Evolutionary conservation across 2,329 filamentous ascomycete species (phyloP).

Genomic region (Chrysoporthe cubensis): DNA sequence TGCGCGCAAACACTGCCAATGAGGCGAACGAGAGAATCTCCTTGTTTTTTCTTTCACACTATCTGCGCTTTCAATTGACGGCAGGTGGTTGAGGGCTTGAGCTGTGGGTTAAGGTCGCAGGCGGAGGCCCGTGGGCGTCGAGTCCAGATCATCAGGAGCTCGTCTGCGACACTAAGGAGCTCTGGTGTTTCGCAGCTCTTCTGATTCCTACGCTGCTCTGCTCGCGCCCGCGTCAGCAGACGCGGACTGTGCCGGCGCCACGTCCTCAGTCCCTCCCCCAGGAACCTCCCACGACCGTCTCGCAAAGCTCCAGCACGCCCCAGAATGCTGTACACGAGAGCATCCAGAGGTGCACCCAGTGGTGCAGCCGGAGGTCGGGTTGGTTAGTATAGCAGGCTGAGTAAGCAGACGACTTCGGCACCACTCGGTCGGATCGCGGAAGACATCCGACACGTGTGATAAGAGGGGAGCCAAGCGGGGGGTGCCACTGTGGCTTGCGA

Average conservation of each 20-base stretch:
- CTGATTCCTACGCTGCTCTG: neutral
- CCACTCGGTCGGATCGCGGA: neutral
- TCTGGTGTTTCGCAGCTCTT: constrained; percentile 11
- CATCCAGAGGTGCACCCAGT: too few relatives aligned
- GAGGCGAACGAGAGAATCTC: neutral
- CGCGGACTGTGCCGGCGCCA: neutral
- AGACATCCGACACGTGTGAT: neutral
- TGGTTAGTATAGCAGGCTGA: neutral
- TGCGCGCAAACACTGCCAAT: neutral
- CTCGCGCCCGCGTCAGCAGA: neutral
- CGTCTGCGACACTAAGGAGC: constrained; percentile 18
- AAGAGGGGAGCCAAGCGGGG: neutral
- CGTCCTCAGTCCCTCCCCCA: neutral
- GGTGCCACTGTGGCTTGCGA: neutral
- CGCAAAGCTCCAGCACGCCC: neutral
- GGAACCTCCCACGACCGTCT: neutral
- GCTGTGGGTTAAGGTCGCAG: neutral
- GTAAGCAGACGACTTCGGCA: neutral
- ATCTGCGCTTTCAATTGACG: neutral
- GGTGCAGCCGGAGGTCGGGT: too few relatives aligned
- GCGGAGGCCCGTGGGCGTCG: neutral
- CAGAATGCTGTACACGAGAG: too few relatives aligned
- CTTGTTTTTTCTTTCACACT: neutral
- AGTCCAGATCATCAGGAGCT: constrained; percentile 9
- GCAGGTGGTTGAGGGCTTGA: neutral